These are phyloP conservation scores for Alternaria metachromatica DNA, from an alignment of 2,329 filamentous ascomycete genomes.

Conservation along the genomic window DNA sequence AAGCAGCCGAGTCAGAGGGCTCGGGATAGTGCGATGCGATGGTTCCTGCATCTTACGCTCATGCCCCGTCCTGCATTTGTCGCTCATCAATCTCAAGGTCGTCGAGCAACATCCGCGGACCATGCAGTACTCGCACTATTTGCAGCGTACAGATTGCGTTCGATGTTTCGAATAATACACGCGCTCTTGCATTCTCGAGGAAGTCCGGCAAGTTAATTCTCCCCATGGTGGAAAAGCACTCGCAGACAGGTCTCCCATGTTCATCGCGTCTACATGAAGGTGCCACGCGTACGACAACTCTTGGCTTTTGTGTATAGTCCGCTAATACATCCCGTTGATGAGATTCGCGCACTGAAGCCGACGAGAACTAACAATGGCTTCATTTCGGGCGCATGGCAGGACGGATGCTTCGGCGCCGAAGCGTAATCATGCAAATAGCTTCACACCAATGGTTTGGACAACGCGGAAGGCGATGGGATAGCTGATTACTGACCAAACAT, in stretches of 20 bases:
- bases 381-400: constrained; percentile 9
- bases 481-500: background rate
- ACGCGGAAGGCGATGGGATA: background rate
- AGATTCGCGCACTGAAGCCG: background rate
- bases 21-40: background rate
- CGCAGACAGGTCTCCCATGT: background rate
- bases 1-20: background rate
- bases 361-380: background rate
- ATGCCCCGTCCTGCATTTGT: background rate
- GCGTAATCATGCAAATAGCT: constrained; percentile 5
- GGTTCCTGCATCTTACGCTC: background rate
- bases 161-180: background rate
- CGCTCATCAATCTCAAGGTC: background rate
- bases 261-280: background rate
- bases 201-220: background rate
- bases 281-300: background rate
- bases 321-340: background rate
- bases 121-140: background rate
- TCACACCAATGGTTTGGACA: background rate
- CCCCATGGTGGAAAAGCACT: background rate
- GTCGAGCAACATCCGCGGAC: background rate
- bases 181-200: background rate
- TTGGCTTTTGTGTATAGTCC: background rate
- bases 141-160: background rate
- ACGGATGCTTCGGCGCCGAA: constrained; percentile 5